Conservation (phyloP, 495 filamentous ascomycete species). For the Tetracladium setigerum region DNA sequence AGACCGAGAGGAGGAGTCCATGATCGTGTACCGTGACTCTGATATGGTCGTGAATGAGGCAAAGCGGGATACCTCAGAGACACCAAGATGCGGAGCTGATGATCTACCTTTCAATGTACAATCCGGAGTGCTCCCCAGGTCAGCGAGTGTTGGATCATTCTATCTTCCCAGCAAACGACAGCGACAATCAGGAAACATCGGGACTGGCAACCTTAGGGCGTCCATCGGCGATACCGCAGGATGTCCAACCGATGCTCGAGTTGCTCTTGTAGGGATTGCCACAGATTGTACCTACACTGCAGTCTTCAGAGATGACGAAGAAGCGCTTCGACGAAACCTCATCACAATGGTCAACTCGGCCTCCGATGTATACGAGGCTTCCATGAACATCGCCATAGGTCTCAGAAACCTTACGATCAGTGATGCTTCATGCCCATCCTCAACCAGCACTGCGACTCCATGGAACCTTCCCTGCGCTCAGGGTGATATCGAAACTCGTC, state of each 20-base stretch:
- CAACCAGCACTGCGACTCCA: slow-evolving; percentile 51
- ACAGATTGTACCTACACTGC: slow-evolving; percentile 84
- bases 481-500: slow-evolving; percentile 62
- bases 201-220: slow-evolving; percentile 69
- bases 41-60: slow-evolving; percentile 50
- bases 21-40: slow-evolving; percentile 88
- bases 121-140: slow-evolving; percentile 1
- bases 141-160: slow-evolving; percentile 32
- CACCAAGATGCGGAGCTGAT: slow-evolving; percentile 17
- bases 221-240: slow-evolving; percentile 78
- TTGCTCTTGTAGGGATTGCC: slow-evolving; percentile 86
- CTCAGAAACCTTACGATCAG: slow-evolving; percentile 77
- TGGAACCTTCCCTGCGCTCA: slow-evolving; percentile 75
- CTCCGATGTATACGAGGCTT: slow-evolving; percentile 76
- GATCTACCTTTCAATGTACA: slow-evolving; percentile 27
- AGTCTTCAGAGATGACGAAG: slow-evolving; percentile 50
- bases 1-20: slow-evolving; percentile 58
- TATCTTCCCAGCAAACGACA: slow-evolving; percentile 45
- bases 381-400: slow-evolving; percentile 91
- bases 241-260: slow-evolving; percentile 80
- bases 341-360: slow-evolving; percentile 81
- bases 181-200: slow-evolving; percentile 54
- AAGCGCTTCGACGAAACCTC: slow-evolving; percentile 58
- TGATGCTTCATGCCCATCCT: slow-evolving; percentile 57
- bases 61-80: slow-evolving; percentile 9